These are phyloP conservation scores for Rhamnella rubrinervis DNA, from an alignment of 331 rosid genomes.

Conservation along the genomic window DNA sequence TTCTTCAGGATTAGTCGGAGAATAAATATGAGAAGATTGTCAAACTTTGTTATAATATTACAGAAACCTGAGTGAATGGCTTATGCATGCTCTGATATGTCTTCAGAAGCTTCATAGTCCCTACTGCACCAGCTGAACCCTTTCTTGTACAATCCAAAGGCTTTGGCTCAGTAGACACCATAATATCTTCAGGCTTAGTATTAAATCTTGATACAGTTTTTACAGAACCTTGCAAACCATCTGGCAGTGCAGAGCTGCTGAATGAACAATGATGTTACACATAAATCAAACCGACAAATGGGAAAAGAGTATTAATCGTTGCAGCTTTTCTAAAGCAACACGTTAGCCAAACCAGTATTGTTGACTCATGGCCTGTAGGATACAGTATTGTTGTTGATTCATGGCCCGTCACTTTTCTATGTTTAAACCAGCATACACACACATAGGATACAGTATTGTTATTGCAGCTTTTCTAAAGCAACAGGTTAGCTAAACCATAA, in stretches of 20 bases:
- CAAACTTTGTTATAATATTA: conserved; percentile 19
- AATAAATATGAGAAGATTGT: conserved; percentile 11
- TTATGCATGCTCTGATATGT: conserved; percentile 81
- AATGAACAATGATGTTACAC: conserved; percentile 21
- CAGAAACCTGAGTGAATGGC: conserved; percentile 87
- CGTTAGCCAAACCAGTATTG: too few species aligned
- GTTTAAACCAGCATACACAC: too few species aligned
- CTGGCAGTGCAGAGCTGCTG: conserved; percentile 44
- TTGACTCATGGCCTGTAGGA: too few species aligned
- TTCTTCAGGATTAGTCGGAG: conserved; percentile 25
- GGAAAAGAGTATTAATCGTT: background rate
- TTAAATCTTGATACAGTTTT: conserved; percentile 22
- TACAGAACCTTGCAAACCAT: conserved; percentile 38
- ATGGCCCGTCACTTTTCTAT: too few species aligned
- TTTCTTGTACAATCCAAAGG: conserved; percentile 52
- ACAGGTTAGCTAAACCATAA: too few species aligned
- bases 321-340: too few species aligned
- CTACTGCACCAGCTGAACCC: conserved; percentile 79
- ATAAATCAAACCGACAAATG: conserved; percentile 5
- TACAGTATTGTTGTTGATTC: too few species aligned
- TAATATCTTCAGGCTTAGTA: conserved; percentile 44
- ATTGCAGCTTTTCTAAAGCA: too few species aligned
- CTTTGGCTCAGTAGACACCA: conserved; percentile 37
- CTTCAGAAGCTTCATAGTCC: conserved; percentile 79
- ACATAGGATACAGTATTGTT: too few species aligned